A percentile compares a stretch with the other conserved stretches of the same genome.
Evolutionary conservation across 139 green algal genomes (phyloP).

Genomic region (Penium margaritaceum): DNA sequence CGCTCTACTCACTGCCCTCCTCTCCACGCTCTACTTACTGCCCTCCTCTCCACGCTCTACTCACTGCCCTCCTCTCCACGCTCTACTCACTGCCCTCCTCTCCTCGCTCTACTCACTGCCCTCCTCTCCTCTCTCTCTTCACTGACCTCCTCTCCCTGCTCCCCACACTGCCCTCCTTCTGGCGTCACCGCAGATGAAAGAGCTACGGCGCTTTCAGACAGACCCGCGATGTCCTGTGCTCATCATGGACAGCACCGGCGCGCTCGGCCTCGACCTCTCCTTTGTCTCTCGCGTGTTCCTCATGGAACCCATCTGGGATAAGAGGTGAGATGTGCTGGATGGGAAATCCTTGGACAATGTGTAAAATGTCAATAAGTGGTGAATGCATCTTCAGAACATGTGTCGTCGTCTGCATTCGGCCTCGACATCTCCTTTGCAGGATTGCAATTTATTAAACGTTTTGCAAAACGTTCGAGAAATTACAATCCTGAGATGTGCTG

Average conservation of each 20-base stretch:
- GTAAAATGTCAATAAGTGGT: no score
- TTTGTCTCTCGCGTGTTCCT: slow-evolving; percentile 81
- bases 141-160: not conserved
- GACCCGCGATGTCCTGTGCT: slow-evolving; percentile 26
- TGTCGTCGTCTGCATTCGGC: no score
- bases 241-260: slow-evolving; percentile 51
- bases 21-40: no score
- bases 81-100: no score
- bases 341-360: no score
- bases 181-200: slow-evolving; percentile 23
- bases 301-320: slow-evolving; percentile 87
- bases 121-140: not conserved
- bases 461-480: not conserved
- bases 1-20: no score
- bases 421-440: not conserved
- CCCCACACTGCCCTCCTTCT: not conserved
- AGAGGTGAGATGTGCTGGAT: slow-evolving; percentile 22
- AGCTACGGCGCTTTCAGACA: slow-evolving; percentile 17
- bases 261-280: slow-evolving; percentile 81
- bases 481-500: not conserved
- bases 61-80: no score
- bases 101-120: not conserved
- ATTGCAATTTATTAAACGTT: slow-evolving; percentile 1
- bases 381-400: no score
- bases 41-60: no score